phyloP scores from a whole-genome alignment of 257 asterid genomes.

The Primulina eburnea region DNA sequence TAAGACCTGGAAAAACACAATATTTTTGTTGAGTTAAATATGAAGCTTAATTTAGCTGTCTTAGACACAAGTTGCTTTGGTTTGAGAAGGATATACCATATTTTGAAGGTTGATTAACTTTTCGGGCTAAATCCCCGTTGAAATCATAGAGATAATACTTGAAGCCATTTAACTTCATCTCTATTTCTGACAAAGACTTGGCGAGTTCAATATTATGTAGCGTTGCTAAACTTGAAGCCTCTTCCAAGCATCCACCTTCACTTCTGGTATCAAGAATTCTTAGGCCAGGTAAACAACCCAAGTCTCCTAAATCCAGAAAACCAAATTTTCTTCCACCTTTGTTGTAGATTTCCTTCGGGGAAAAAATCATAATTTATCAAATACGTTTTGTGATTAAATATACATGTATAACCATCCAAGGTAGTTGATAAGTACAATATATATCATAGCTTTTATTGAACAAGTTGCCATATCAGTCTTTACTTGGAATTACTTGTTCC shows the following conservation, averaged over 20 bases:
- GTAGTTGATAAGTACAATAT: not conserved
- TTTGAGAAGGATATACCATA: conserved; percentile 35
- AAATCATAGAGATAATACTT: conserved; percentile 50
- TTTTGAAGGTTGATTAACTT: conserved; percentile 37
- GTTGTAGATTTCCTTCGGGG: conserved; percentile 41
- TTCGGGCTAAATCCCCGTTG: conserved; percentile 34
- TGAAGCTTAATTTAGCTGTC: not conserved
- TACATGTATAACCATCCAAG: not conserved
- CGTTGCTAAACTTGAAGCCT: conserved; percentile 42
- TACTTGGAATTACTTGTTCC: too few species aligned
- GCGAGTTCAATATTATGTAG: conserved; percentile 42
- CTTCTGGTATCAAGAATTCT: conserved; percentile 38
- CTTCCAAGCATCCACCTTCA: conserved; percentile 40
- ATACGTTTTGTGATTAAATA: not conserved
- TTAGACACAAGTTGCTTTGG: not conserved
- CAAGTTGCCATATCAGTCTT: too few species aligned
- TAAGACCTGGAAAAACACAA: conserved; percentile 38
- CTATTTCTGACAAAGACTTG: conserved; percentile 30
- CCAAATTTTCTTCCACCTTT: conserved; percentile 62
- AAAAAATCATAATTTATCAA: not conserved
- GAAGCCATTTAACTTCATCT: conserved; percentile 38
- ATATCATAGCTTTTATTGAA: not conserved
- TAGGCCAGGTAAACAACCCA: conserved; percentile 61
- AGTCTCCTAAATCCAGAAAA: conserved; percentile 55
- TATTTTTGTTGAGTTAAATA: not conserved